Base-by-base conservation (phyloP, 306 rosid species). In the Acacia confusa region DNA sequence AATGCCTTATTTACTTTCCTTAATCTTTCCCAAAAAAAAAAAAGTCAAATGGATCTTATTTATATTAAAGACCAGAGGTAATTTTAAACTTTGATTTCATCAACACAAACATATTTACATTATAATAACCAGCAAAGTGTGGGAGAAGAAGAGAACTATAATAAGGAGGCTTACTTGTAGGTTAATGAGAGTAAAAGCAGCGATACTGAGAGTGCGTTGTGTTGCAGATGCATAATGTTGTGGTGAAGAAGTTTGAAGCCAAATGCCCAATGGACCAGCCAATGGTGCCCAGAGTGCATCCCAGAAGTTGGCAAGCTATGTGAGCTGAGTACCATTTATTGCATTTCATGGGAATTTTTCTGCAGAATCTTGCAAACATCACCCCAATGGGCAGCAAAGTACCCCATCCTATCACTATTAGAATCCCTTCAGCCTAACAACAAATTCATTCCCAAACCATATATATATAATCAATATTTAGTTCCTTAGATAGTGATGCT, bases 331-430 rank as follows among this genome's bases (percentile, higher is more conserved):
- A 85, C 93, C 92, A 89, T 72, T 70, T 76, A 9, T 78, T 76
- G 79, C 79, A 85, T 8, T 19, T 48, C 27, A 85, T 22, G 17
- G 94, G 89, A 55, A 79, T 68, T 44, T 79, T 78, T 63, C 80
- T 86, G 19, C 73, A 83, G 84, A 86, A 83, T 63, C 92, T 88
- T 78, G 88, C 94, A 38, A 87, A 47, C 6, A 90, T 83, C 38
- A 78, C 90, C 72, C 94, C 94, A 28, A 74, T 48, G 32, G 94
- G 94, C 40, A 90, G 72, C 53, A 90, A 48, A 58, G 77, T 87
- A 70, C 94, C 94, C 94, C 92, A 90, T 64, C 94, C 94, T 64
- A 87, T 77, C 22, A 88, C 66, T 32, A 64, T 83, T 30, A 90
- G 79, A 72, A 83, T 53, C 80, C 79, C 78, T 58, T 83, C 78